phyloP scores from a whole-genome alignment of 345 rosid genomes.

The Geranium rotundifolium region DNA sequence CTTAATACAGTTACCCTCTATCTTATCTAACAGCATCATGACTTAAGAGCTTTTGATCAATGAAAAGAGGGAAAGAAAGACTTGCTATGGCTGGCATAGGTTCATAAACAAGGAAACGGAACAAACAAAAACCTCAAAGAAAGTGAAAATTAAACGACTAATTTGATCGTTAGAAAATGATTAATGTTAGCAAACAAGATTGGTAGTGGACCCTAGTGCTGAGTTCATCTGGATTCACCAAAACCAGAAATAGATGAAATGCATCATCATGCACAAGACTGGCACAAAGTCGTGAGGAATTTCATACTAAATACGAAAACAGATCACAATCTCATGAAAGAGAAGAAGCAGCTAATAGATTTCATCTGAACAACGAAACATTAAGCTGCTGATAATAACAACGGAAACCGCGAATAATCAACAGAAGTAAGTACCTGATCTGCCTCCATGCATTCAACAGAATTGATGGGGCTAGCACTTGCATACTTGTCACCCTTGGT shows the following conservation, averaged over 20 bases:
- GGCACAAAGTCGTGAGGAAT: neutral
- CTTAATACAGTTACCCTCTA: neutral
- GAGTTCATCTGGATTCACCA: neutral
- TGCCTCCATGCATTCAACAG: slow-evolving; percentile 80
- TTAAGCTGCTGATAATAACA: neutral
- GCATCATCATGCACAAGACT: neutral
- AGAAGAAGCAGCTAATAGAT: neutral
- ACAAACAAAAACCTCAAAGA: neutral
- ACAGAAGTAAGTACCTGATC: slow-evolving; percentile 49
- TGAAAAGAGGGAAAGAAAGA: too few relatives aligned
- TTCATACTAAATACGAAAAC: neutral
- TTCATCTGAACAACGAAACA: neutral
- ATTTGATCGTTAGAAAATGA: neutral
- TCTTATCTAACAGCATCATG: neutral
- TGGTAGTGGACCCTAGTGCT: neutral
- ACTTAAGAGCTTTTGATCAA: neutral
- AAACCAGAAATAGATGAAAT: neutral
- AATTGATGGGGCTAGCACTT: slow-evolving; percentile 47
- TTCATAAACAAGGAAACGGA: neutral
- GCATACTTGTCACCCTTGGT: slow-evolving; percentile 43
- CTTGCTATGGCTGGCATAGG: too few relatives aligned
- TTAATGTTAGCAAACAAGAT: too few relatives aligned
- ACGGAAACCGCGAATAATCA: neutral
- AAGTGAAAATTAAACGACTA: neutral
- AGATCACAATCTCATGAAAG: neutral